Base-by-base conservation (phyloP, 2,329 filamentous ascomycete species). In the Aspergillus ochraceoroseus region DNA sequence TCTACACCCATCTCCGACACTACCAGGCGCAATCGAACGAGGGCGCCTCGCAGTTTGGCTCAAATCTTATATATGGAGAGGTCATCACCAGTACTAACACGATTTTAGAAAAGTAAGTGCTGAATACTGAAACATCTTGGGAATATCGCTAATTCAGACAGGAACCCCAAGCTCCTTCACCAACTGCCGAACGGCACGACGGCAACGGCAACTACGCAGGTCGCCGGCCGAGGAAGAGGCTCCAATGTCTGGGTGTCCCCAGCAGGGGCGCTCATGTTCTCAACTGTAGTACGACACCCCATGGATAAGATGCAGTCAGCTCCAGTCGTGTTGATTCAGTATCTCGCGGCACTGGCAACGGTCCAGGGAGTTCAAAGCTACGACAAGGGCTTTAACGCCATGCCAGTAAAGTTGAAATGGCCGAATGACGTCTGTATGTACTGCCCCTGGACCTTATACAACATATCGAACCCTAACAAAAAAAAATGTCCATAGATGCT, bases 231-330 rank as follows among this genome's bases (percentile, higher is more conserved):
- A 25, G 92, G 92, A 5, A 83, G 92, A 7, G 92, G 92, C 3
- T 82, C 77, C 20, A 98, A 98, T 55, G 86, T 95, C 44, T 98
- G 92, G 92, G 80, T 98, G 3, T 87, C 89, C 0, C 92, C 92
- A 0, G 78, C 85, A 0, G 92, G 92, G 1, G 80, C 80, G 23
- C 74, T 96, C 4, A 84, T 95, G 61, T 92, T 94, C 67, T 95
- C 87, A 7, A 87, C 83, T 0, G 80, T 94, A 26, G 79, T 98
- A 51, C 85, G 87, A 48, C 92, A 98, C 65, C 77, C 85, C 1
- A 78, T 85, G 19, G 73, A 83, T 19, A 75, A 92, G 6, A 82
- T 81, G 6, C 71, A 76, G 29, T 77, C 74, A 1, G 84, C 85
- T 0, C 89, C 92, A 0, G 82, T 96, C 7, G 82, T 95, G 0